Evolutionary conservation across 2,329 filamentous ascomycete genomes (phyloP), one percentile per base, ranked within the genome.

Genomic region (Curvularia sp.): DNA sequence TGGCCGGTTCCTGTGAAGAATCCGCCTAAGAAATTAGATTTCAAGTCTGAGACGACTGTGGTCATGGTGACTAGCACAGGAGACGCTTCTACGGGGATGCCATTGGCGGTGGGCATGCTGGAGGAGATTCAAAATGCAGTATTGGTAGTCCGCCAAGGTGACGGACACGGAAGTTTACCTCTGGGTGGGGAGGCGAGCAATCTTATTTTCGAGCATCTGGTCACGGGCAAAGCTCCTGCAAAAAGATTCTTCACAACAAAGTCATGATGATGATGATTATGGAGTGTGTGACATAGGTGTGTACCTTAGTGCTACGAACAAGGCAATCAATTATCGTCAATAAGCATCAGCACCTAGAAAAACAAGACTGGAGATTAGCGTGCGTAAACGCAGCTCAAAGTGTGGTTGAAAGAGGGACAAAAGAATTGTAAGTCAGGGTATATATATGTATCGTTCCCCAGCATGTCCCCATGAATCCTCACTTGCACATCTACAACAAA

Each of bases 71-170:
- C 79, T 55, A 69, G 77, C 10, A 68, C 74, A 2, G 72, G 72
- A 55, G 80, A 82, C 64, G 79, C 80, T 1, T 74, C 70, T 32
- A 80, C 79, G 2, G 73, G 73, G 23, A 75, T 77, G 50, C 43
- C 68, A 67, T 46, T 73, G 55, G 65, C 63, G 10, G 30, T 61
- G 25, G 66, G 67, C 5, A 66, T 69, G 61, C 30, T 68, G 19
- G 67, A 69, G 10, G 68, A 72, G 55, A 63, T 72, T 19, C 46
- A 59, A 41, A 77, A 76, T 28, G 66, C 70, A 9, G 71, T 78
- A 9, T 58, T 81, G 42, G 42, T 82, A n/a, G 75, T 74, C 10
- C 68, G 80, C 15, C 71, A 78, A 34, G 80, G 79, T 2, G 66
- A 71, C 43, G 79, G 79, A 0, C 79, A 81, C 53, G 79, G 77